phyloP scores from a whole-genome alignment of 306 rosid genomes.

The Malus sylvestris region DNA sequence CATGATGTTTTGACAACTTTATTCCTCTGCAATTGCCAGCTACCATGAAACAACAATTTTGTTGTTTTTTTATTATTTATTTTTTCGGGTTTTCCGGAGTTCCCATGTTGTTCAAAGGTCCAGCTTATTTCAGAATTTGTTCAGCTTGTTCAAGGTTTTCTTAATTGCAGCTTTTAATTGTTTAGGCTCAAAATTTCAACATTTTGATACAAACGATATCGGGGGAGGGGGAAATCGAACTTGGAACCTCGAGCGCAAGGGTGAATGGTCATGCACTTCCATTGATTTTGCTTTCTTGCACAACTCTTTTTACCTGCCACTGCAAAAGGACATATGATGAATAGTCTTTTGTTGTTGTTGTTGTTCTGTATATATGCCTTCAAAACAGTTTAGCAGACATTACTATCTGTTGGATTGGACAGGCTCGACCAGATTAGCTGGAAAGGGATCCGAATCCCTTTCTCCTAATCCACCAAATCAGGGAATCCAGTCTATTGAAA shows the following conservation, averaged over 20 bases:
- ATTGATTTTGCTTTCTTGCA: neutral
- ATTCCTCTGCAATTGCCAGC: neutral
- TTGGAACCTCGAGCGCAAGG: neutral
- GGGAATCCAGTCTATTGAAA: no score
- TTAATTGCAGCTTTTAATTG: neutral
- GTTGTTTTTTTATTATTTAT: neutral
- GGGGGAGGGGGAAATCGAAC: neutral
- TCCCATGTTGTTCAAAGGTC: neutral
- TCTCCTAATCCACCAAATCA: no score
- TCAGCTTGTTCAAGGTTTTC: neutral
- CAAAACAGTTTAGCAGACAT: neutral
- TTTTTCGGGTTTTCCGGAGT: neutral
- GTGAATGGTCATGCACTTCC: neutral
- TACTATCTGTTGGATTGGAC: neutral
- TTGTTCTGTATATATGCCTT: no score
- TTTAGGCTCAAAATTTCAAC: neutral
- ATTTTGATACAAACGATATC: neutral
- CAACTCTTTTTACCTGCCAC: neutral
- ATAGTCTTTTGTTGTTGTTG: neutral
- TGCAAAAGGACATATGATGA: neutral
- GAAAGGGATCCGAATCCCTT: no score
- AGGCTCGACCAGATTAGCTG: neutral
- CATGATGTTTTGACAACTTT: neutral
- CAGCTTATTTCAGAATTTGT: neutral
- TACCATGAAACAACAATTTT: neutral